Base-by-base conservation (phyloP, 2,329 filamentous ascomycete species). In the Talaromyces amestolkiae region DNA sequence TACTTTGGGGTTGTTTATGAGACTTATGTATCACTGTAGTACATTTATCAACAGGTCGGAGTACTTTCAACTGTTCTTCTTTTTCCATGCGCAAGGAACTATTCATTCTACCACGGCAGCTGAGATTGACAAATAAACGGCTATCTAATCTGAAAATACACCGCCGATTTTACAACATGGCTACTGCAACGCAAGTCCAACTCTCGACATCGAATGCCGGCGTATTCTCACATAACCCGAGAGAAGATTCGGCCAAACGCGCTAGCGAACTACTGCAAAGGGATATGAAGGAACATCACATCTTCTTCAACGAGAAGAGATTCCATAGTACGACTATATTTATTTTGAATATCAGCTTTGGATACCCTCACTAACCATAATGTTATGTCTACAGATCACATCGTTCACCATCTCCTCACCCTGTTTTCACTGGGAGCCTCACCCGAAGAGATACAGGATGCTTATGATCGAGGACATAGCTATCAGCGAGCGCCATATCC, bases 381-480 rank as follows among this genome's bases (percentile, higher is more conserved):
- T 22, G 6, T 35, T 17, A 3, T 45, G 0, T 37, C 17, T 47
- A 37, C 17, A 81, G 79, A 97, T 75, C 93, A 97, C 72, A 91
- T 95, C 67, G 84, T 84, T 3, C 93, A 97, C 71, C 88, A 92
- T 41, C 78, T 96, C 5, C 84, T 96, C 11, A 88, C 88, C 17
- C 80, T 95, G 35, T 96, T 89, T 75, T 90, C 90, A 39, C 87
- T 95, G 1, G 89, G 89, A 0, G 92, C 91, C 8, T 78, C 84
- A 0, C 75, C 88, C 0, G 74, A 82, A 0, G 75, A 85, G 19
- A 82, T 97, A 3, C 82, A 88, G 70, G 78, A 78, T 11, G 88
- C 84, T 17, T 97, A 91, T 74, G 81, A 87, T 51, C 74, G 78
- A 53, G 93, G 94, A 75, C 79, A 78, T 4, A 72, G 73, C 4